Evolutionary conservation across 2,329 filamentous ascomycete species (phyloP), one percentile per base, ranked within the genome.

Genomic region (Stachybotrys chartarum): DNA sequence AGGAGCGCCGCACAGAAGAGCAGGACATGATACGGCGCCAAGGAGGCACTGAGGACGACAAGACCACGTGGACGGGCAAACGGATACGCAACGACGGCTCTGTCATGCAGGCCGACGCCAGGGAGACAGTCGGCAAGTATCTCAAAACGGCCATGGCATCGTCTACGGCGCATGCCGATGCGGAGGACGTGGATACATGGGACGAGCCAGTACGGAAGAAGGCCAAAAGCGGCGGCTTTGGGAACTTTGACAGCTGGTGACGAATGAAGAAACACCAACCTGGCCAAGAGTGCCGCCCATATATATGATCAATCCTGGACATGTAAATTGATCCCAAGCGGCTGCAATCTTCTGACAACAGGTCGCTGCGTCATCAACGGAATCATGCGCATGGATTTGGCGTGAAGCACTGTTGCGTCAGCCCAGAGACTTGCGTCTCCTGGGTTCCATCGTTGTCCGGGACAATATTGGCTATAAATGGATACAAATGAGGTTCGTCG

Each of bases 1-100:
- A 80, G 55, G 87, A 91, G 59, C 75, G 74, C 49, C 72, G 72
- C 7, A 81, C 81, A 44, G 77, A 79, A 56, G 75, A 81, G 54
- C 80, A 82, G 57, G 85, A 85, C 58, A 82, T 86, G 61, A 76
- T 89, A 11, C 77, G 78, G 65, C 75, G 76, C 55, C 75, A 78
- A 54, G 90, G 89, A 31, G 89, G 88, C 3, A 88, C 85, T 1
- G 93, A 95, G 54, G 93, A 97, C 66, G 91, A 97, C 64, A 84
- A 83, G 68, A 87, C 90, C 2, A 99, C 94, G 3, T 99, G 94
- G 94, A 97, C 94, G 3, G 94, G 94, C 4, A 99, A 97, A 75
- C 79, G 92, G 46, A 84, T 99, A 52, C 78, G 91, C 30, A 79
- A 77, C 1, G 83, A 87, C 64, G 87, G 85, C 1, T 83, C 78